phyloP scores from a whole-genome alignment of 148 eudicot species.

The Talinum fruticosum region DNA sequence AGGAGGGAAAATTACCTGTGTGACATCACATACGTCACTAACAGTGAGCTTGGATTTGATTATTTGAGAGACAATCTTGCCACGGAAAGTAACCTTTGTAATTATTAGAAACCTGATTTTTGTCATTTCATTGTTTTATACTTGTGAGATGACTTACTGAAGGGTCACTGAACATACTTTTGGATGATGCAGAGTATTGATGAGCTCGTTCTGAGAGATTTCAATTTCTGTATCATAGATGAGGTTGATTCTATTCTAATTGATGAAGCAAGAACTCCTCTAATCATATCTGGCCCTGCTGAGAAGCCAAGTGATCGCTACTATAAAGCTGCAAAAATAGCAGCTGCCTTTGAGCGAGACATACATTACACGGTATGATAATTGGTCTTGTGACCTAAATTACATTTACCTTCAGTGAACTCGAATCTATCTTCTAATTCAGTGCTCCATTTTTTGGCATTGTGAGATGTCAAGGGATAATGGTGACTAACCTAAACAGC shows the following conservation, averaged over 20 bases:
- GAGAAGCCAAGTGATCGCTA: slow-evolving; percentile 97
- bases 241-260: slow-evolving; percentile 99
- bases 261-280: slow-evolving; percentile 99
- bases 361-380: slow-evolving; percentile 87
- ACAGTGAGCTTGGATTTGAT: slow-evolving; percentile 99
- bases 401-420: background rate
- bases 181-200: slow-evolving; percentile 68
- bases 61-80: slow-evolving; percentile 99
- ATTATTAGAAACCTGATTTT: slow-evolving; percentile 3
- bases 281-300: slow-evolving; percentile 97
- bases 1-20: slow-evolving; percentile 90
- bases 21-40: slow-evolving; percentile 97
- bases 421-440: background rate
- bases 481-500: background rate
- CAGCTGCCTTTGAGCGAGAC: slow-evolving; percentile 88
- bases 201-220: slow-evolving; percentile 88
- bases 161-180: slow-evolving; percentile 23
- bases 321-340: slow-evolving; percentile 98
- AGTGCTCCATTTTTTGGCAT: background rate
- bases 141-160: slow-evolving; percentile 8
- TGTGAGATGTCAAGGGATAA: background rate
- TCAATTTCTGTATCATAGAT: slow-evolving; percentile 91
- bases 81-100: slow-evolving; percentile 74
- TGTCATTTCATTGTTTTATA: slow-evolving; percentile 5
- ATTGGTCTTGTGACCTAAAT: slow-evolving; percentile 7